These are phyloP conservation scores for Amanita pallidorosea DNA, from an alignment of 768 basidiomycete species.

Conservation along the genomic window DNA sequence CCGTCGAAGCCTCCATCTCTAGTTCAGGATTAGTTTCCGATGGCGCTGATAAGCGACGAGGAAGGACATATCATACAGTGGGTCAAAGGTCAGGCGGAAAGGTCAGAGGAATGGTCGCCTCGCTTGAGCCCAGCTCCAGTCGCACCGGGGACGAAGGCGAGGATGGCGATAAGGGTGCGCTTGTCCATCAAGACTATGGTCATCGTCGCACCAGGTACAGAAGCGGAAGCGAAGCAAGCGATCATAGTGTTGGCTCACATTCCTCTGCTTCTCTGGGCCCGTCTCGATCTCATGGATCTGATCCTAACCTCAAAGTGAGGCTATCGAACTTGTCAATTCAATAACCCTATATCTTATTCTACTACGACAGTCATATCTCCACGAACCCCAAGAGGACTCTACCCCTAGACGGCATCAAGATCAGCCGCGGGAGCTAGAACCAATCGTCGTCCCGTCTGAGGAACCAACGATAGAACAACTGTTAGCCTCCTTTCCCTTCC, in stretches of 20 bases:
- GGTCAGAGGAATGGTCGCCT: slow-evolving; percentile 10
- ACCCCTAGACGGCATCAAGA: neutral
- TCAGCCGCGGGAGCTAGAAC: neutral
- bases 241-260: neutral
- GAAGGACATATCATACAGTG: slow-evolving; percentile 1
- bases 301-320: neutral
- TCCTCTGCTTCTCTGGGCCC: neutral
- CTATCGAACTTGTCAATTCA: neutral
- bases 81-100: slow-evolving; percentile 1
- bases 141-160: neutral
- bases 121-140: slow-evolving; percentile 8
- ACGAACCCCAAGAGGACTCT: too few relatives aligned
- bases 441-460: too few relatives aligned
- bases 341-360: neutral
- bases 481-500: neutral
- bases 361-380: neutral
- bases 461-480: neutral
- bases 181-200: neutral
- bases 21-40: neutral
- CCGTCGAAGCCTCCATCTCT: neutral
- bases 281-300: neutral
- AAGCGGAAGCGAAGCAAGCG: too few relatives aligned
- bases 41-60: neutral
- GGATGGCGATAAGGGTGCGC: neutral
- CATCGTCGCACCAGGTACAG: neutral